Percentiles rank a stretch among this genome's conserved stretches.
These are phyloP conservation scores for Phytopythium montanum DNA, from an alignment of 352 stramenopile species.

Conservation along the genomic window DNA sequence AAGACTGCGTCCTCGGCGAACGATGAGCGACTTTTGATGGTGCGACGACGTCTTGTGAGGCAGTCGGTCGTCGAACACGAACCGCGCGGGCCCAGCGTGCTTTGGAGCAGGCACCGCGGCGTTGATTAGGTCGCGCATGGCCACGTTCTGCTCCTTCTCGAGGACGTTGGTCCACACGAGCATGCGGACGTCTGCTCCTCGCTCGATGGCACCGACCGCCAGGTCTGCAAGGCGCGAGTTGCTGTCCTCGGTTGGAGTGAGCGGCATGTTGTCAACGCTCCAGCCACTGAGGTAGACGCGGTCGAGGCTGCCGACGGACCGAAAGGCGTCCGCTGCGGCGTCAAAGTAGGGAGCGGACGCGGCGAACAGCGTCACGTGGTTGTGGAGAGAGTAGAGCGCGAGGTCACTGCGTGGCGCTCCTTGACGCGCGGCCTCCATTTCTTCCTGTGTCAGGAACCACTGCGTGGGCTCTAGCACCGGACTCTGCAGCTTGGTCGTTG, in stretches of 20 bases:
- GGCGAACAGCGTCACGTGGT: slow-evolving; percentile 18
- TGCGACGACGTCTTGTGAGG: slow-evolving; percentile 53
- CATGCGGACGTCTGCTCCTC: slow-evolving; percentile 40
- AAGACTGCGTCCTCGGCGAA: slow-evolving; percentile 35
- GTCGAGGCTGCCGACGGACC: slow-evolving; percentile 19
- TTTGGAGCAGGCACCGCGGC: slow-evolving; percentile 19
- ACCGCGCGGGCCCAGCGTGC: slow-evolving; percentile 28
- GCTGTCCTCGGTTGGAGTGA: slow-evolving; percentile 32
- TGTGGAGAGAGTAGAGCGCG: slow-evolving; percentile 39
- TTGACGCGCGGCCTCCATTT: slow-evolving; percentile 45
- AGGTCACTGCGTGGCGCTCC: slow-evolving; percentile 40
- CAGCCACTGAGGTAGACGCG: slow-evolving; percentile 56
- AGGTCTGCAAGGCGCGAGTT: slow-evolving; percentile 31
- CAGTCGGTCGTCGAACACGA: slow-evolving; percentile 64
- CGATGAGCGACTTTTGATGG: slow-evolving; percentile 65
- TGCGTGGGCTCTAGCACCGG: slow-evolving; percentile 7
- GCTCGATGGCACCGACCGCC: slow-evolving; percentile 25
- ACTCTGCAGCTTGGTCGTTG: not conserved
- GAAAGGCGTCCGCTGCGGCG: slow-evolving; percentile 43
- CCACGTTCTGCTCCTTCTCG: slow-evolving; percentile 47
- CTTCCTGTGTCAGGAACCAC: slow-evolving; percentile 61
- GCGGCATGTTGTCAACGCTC: slow-evolving; percentile 57
- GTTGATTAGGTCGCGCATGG: slow-evolving; percentile 55
- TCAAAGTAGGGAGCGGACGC: slow-evolving; percentile 42
- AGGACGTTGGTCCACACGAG: slow-evolving; percentile 67